Evolutionary conservation across 2,329 filamentous ascomycete genomes (phyloP).

Genomic region (Lasiodiplodia sp.): DNA sequence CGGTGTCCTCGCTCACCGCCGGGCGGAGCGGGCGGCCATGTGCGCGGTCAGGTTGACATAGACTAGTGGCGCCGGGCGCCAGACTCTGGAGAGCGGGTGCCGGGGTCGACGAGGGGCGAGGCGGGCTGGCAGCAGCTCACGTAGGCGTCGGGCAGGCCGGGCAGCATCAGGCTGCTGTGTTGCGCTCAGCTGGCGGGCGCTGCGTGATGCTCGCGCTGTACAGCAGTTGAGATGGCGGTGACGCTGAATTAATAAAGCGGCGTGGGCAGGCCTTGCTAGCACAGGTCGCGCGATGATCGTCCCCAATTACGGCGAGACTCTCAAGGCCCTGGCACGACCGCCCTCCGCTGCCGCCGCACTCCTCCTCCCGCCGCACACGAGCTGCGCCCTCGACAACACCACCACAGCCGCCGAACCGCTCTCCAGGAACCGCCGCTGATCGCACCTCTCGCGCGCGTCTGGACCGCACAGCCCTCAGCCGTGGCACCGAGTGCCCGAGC

Average conservation of each 20-base stretch:
- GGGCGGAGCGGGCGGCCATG: slow-evolving; percentile 12
- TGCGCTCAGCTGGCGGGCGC: not conserved
- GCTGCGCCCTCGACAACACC: not conserved
- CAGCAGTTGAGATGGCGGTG: slow-evolving; percentile 23
- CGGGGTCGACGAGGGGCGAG: not conserved
- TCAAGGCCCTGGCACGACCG: slow-evolving; percentile 15
- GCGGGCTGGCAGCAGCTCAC: slow-evolving; percentile 5
- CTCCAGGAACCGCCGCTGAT: slow-evolving; percentile 4
- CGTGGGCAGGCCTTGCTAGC: slow-evolving; percentile 20
- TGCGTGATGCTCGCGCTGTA: not conserved
- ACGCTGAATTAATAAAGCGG: slow-evolving; percentile 10
- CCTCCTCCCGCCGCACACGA: slow-evolving; percentile 15
- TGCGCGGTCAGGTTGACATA: slow-evolving; percentile 3
- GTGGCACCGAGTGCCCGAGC: slow-evolving; percentile 26
- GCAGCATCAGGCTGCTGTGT: not conserved
- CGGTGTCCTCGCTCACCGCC: slow-evolving; percentile 13
- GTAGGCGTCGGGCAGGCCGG: not conserved
- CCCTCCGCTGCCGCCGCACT: slow-evolving; percentile 22
- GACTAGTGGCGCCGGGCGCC: slow-evolving; percentile 3
- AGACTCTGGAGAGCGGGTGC: not conserved
- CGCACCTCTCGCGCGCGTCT: slow-evolving; percentile 4
- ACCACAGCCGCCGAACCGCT: not conserved
- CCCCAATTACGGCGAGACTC: slow-evolving; percentile 12
- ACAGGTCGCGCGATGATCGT: slow-evolving; percentile 23
- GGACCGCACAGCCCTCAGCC: slow-evolving; percentile 13